A percentile compares a stretch with the other conserved stretches of the same genome.
Evolutionary conservation across 2,329 filamentous ascomycete genomes (phyloP).

Genomic region (Bipolaris cookei): DNA sequence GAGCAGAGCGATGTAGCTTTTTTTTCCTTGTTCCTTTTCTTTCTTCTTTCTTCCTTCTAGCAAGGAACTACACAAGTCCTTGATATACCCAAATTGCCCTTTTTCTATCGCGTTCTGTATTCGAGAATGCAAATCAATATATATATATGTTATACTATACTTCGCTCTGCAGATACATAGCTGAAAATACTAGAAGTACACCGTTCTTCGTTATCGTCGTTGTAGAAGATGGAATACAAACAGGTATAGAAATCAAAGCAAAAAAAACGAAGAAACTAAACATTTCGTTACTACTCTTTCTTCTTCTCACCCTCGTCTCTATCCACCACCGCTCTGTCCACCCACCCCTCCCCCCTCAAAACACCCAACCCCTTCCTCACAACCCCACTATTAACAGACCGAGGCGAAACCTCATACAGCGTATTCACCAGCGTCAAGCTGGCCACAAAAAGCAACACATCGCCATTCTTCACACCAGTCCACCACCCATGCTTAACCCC

Average conservation of each 20-base stretch:
- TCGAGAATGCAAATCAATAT: too few relatives aligned
- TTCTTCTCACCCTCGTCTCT: slow-evolving; percentile 17
- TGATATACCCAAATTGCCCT: background rate
- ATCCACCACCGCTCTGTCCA: slow-evolving; percentile 61
- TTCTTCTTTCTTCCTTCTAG: background rate
- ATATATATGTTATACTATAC: background rate
- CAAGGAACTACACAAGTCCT: background rate
- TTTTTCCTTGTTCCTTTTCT: background rate
- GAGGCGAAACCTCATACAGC: slow-evolving; percentile 75
- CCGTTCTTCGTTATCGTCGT: background rate
- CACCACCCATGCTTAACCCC: slow-evolving; percentile 91
- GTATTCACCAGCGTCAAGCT: slow-evolving; percentile 79
- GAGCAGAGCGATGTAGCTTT: background rate
- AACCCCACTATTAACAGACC: slow-evolving; percentile 69
- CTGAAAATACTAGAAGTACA: background rate
- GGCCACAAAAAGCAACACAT: slow-evolving; percentile 81
- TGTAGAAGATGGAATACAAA: background rate
- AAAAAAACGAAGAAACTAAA: background rate
- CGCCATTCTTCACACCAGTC: slow-evolving; percentile 80
- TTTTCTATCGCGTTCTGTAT: background rate
- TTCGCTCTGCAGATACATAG: background rate
- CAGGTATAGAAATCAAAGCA: background rate
- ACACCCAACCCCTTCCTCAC: slow-evolving; percentile 77
- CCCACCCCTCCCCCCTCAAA: slow-evolving; percentile 76
- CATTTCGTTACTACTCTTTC: slow-evolving; percentile 15